phyloP scores from a whole-genome alignment of 2,329 filamentous ascomycete genomes.

The Phialocephala subalpina region DNA sequence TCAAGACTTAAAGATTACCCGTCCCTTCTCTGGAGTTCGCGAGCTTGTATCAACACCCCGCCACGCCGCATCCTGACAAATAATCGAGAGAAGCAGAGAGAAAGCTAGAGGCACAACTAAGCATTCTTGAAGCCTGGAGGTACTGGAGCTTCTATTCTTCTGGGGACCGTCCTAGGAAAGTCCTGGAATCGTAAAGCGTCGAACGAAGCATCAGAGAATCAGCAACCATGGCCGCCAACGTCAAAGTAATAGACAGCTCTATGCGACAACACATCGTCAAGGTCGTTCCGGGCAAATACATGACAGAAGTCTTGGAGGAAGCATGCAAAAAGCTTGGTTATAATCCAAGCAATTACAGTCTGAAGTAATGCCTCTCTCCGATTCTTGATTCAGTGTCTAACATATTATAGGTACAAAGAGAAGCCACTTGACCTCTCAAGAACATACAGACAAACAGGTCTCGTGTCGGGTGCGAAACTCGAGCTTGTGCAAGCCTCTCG shows the following conservation, averaged over 20 bases:
- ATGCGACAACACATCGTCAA: slow-evolving; percentile 83
- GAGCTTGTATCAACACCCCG: slow-evolving; percentile 34
- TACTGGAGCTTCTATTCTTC: neutral
- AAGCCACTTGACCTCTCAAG: slow-evolving; percentile 87
- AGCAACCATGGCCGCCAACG: slow-evolving; percentile 80
- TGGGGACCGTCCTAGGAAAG: neutral
- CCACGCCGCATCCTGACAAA: slow-evolving; percentile 40
- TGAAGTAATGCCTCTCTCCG: slow-evolving; percentile 71
- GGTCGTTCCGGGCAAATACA: slow-evolving; percentile 79
- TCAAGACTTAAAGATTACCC: neutral
- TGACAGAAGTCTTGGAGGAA: slow-evolving; percentile 87
- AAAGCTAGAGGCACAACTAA: slow-evolving; percentile 23
- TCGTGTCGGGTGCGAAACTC: slow-evolving; percentile 86
- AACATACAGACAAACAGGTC: slow-evolving; percentile 82
- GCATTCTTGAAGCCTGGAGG: neutral
- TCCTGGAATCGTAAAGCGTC: neutral
- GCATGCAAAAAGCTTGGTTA: slow-evolving; percentile 79
- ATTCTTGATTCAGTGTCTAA: slow-evolving; percentile 26
- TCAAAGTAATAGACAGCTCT: slow-evolving; percentile 85
- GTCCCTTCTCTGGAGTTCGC: neutral
- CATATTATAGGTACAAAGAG: slow-evolving; percentile 72
- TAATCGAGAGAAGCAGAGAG: slow-evolving; percentile 38
- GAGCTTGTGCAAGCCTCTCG: slow-evolving; percentile 89
- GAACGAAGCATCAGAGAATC: slow-evolving; percentile 32
- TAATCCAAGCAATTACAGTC: slow-evolving; percentile 73